Conservation (phyloP, 306 rosid genomes). For the barrel medic (Medicago truncatula) region MtrunA17r5.0-ANR NC_053049.1:4558001-4558500, state of each 20-base stretch:
- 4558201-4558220: conserved; percentile 11
- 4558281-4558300: background rate
- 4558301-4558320: conserved; percentile 8
- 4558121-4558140: background rate
- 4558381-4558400: conserved; percentile 13
- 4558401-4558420: background rate
- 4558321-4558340: conserved; percentile 19
- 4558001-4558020: conserved; percentile 1
- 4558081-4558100: background rate
- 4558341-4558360: conserved; percentile 18
- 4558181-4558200: background rate
- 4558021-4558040: background rate
- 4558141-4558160: conserved; percentile 3
- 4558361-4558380: background rate
- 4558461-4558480: background rate
- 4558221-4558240: background rate
- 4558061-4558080: background rate
- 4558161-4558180: background rate
- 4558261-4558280: background rate
- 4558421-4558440: conserved; percentile 22
- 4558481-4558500: conserved; percentile 1
- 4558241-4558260: background rate
- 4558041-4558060: background rate
- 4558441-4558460: background rate
- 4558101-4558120: background rate